Evolutionary conservation across 306 rosid species (phyloP).

Genomic region (Alnus rubra): DNA sequence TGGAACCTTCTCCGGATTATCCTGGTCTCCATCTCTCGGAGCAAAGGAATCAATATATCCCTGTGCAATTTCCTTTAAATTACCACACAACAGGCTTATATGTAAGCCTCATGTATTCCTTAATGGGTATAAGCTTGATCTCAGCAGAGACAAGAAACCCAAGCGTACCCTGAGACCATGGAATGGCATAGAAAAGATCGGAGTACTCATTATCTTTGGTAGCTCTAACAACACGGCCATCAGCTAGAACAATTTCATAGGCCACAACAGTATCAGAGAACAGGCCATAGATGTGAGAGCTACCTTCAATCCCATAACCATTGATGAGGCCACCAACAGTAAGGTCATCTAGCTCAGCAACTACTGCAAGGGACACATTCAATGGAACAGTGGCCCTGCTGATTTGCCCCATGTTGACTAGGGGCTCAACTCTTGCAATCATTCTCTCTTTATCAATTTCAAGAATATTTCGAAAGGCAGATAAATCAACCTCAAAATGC

Average conservation of each 20-base stretch:
- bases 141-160: conserved; percentile 97
- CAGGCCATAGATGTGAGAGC: conserved; percentile 89
- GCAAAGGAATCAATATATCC: conserved; percentile 82
- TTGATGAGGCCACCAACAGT: conserved; percentile 98
- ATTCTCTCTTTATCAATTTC: conserved; percentile 69
- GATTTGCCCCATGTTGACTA: conserved; percentile 98
- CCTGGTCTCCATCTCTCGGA: conserved; percentile 90
- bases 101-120: conserved; percentile 91
- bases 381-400: conserved; percentile 78
- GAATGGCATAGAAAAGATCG: conserved; percentile 81
- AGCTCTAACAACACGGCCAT: conserved; percentile 90
- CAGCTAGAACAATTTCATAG: conserved; percentile 82
- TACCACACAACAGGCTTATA: conserved; percentile 79
- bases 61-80: conserved; percentile 75
- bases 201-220: conserved; percentile 86
- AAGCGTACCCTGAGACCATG: conserved; percentile 98
- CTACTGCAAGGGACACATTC: conserved; percentile 92
- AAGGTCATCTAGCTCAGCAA: conserved; percentile 96
- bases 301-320: conserved; percentile 97
- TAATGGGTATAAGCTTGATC: conserved; percentile 77
- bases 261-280: conserved; percentile 94
- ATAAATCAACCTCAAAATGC: conserved; percentile 88
- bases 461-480: conserved; percentile 79
- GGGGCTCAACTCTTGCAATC: conserved; percentile 92
- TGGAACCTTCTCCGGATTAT: conserved; percentile 80